Percentiles rank a stretch among this genome's conserved stretches.
These are phyloP conservation scores for Stephanodiscus minutulus DNA, from an alignment of 108 stramenopile species.

Conservation along the genomic window DNA sequence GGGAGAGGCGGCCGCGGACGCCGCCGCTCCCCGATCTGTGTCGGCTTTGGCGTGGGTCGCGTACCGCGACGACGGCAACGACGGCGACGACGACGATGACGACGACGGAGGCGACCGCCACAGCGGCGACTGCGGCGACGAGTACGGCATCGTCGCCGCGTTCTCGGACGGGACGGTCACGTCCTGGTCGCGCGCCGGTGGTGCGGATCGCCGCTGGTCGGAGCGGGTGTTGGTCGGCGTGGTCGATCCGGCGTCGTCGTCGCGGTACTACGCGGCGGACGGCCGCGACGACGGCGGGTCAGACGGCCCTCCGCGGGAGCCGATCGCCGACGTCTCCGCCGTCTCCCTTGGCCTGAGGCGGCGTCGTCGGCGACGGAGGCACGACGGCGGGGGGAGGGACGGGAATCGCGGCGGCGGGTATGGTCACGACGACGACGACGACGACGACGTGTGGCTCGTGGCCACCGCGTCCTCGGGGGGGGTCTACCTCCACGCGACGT, in stretches of 20 bases:
- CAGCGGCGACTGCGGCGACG: background rate
- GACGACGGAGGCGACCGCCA: background rate
- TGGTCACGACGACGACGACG: background rate
- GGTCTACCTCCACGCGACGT: conserved; percentile 12
- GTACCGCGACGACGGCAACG: background rate
- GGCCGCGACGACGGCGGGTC: background rate
- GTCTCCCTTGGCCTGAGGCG: background rate
- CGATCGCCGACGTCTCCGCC: conserved; percentile 35
- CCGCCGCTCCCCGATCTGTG: conserved; percentile 21
- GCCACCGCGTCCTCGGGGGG: conserved; percentile 38
- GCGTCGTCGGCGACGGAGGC: background rate
- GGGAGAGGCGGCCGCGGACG: conserved; percentile 38
- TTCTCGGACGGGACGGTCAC: conserved; percentile 83
- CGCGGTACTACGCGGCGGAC: too few species aligned
- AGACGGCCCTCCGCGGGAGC: conserved; percentile 8
- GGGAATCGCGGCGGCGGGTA: background rate
- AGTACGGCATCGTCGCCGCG: conserved; percentile 52
- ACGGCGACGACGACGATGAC: background rate
- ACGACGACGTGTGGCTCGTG: conserved; percentile 15
- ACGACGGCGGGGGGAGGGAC: background rate
- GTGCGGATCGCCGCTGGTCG: background rate
- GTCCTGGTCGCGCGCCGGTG: conserved; percentile 47
- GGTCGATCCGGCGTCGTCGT: background rate
- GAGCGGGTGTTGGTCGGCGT: background rate
- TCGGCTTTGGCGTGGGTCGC: conserved; percentile 19